Evolutionary conservation across 1,284 basidiomycete species (phyloP), one percentile per base, ranked within the genome.

Genomic region (Pseudozyma tsukubaensis): DNA sequence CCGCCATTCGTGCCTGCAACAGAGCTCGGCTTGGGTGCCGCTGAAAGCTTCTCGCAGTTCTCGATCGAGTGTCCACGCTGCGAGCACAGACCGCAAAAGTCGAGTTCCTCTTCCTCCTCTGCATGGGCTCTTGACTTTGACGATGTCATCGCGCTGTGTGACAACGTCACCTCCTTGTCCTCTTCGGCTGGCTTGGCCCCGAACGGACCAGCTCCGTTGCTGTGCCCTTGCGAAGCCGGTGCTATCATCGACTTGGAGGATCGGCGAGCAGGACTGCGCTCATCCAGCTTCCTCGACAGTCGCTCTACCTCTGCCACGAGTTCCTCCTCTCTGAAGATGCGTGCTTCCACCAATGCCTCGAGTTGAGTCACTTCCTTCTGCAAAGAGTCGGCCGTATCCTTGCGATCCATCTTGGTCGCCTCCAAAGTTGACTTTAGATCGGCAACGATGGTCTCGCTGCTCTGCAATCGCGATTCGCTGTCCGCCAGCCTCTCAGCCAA

Each of bases 381-480:
- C 59, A 77, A 19, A 39, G 67, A 63, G 29, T 70, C 60, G 29
- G 67, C 51, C 45, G 67, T 59, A 18, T 70, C 76, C 60, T 83
- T 80, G 18, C 77, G 55, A 40, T 81, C 75, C 50, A 64, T 79
- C 76, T 34, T 75, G 62, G 64, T 85, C 77, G n/a, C 79, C 9
- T 68, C 71, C 8, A 85, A 65, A 16, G 79, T 77, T 19, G 77
- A 68, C 16, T 76, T 77, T 19, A 85, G 62, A 47, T 83, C 75
- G 16, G 66, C 62, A 16, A 78, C 42, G 51, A 67, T 71, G 13
- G 87, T 88, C 77, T 89, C 87, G 44, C 90, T 89, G 62, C 86
- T 86, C 50, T 88, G 76, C 14, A 81, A 49, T 47, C 58, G 54
- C 51, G 77, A 63, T 52, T 76, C 60, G 44, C 59, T 42, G 65